Base-by-base conservation (phyloP, 192 early-diverging fungal genomes). In the Umbelopsis vinacea region DNA sequence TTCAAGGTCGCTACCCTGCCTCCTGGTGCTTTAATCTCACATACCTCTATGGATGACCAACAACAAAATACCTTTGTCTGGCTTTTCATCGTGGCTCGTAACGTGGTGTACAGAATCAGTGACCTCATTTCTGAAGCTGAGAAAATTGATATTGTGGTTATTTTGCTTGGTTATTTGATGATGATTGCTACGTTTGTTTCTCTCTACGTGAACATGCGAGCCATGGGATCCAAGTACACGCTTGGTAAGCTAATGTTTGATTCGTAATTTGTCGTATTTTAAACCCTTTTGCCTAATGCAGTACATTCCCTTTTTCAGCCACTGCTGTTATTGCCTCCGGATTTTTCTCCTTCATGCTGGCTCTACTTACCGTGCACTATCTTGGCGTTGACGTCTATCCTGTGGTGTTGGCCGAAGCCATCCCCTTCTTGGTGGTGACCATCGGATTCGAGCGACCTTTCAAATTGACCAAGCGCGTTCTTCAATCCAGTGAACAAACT, bases 381-480 rank as follows among this genome's bases (percentile, higher is more conserved):
- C 81, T 94, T 33, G 91, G 91, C 6, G 85, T 89, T 37, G 77
- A 84, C 19, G 86, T 94, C 35, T 89, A 90, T 81, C 88, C 88
- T 5, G 87, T 91, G 24, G 85, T 92, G 22, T 87, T 92, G 69
- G 86, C 77, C 74, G 94, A 98, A 81, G 93, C 94, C 10, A 86
- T 96, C 73, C 96, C 96, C 6, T 96, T 96, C 81, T 88, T 96
- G 52, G 90, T 93, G 38, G 91, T 96, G 54, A 94, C 92, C 33
- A 89, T 98, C 33, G 95, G 95, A 3, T 96, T 96, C 69, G 96
- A 98, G 71, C 90, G 93, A 80, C 92, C 92, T 53, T 89, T 92
- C 78, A 84, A 81, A 15, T 83, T 98, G 68, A 92, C 96, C 68
- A 90, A 92, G 63, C 86, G 92, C 53, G 92, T 98, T 6, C 84